phyloP scores from a whole-genome alignment of 106 monocot species.

The Chionographis japonica region DNA sequence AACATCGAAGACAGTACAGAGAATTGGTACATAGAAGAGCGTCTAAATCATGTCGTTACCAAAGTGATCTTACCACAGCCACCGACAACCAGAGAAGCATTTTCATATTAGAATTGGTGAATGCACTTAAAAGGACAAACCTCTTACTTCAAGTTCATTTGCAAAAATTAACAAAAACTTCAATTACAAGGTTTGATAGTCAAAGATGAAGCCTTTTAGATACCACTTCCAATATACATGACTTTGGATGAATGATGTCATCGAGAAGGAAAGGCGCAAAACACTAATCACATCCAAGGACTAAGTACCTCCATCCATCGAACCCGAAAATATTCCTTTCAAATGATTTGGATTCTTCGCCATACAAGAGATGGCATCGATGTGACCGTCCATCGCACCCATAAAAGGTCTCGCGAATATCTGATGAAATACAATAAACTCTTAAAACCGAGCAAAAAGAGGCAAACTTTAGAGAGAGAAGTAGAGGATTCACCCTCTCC shows the following conservation, averaged over 20 bases:
- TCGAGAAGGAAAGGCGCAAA: neutral
- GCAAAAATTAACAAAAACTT: neutral
- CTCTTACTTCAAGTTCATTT: too few relatives aligned
- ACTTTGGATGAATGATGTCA: too few relatives aligned
- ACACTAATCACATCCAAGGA: neutral
- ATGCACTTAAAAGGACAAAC: too few relatives aligned
- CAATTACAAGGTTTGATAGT: neutral
- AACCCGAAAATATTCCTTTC: conserved; percentile 89
- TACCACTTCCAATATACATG: too few relatives aligned
- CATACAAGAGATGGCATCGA: conserved; percentile 84
- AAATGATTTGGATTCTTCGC: conserved; percentile 94
- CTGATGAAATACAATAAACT: conserved; percentile 14
- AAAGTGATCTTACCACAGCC: too few relatives aligned
- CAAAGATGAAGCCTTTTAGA: neutral
- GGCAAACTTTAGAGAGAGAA: too few relatives aligned
- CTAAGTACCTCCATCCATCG: conserved; percentile 91
- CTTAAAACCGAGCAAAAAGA: too few relatives aligned
- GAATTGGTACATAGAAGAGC: too few relatives aligned
- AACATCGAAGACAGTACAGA: too few relatives aligned
- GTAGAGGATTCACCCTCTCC: conserved; percentile 54
- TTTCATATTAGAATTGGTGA: too few relatives aligned
- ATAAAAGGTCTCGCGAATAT: conserved; percentile 96
- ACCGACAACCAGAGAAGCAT: too few relatives aligned
- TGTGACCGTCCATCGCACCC: conserved; percentile 94
- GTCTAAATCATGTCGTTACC: too few relatives aligned